phyloP scores from a whole-genome alignment of 805 yeast species.

The Starmerella stigmatis region DNA sequence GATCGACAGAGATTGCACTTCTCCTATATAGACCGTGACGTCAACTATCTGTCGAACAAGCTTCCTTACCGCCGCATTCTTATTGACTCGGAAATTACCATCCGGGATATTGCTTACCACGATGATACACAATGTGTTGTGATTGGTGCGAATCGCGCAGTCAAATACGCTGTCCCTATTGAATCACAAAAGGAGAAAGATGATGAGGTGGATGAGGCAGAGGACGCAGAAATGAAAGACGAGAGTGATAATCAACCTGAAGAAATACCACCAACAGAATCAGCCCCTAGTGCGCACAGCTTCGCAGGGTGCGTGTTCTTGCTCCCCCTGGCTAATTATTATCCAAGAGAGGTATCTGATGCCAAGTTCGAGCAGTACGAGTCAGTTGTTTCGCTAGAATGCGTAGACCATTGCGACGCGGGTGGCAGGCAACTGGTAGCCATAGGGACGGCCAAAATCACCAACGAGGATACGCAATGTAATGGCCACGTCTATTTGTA shows the following conservation, averaged over 20 bases:
- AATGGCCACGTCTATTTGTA: constrained; percentile 49
- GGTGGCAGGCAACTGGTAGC: constrained; percentile 52
- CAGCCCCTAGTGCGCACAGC: background rate
- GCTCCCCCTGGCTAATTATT: constrained; percentile 7
- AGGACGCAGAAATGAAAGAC: background rate
- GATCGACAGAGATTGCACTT: constrained; percentile 7
- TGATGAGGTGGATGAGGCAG: background rate
- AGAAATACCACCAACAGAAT: background rate
- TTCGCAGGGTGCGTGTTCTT: constrained; percentile 11
- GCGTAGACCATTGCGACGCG: constrained; percentile 10
- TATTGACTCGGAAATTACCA: background rate
- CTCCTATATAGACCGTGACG: background rate
- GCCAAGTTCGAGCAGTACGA: constrained; percentile 13
- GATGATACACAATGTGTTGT: background rate
- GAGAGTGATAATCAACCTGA: background rate
- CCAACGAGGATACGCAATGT: constrained; percentile 72
- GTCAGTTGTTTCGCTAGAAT: constrained; percentile 9
- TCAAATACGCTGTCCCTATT: background rate
- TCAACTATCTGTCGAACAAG: constrained; percentile 5
- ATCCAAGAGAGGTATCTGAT: background rate
- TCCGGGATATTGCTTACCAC: background rate
- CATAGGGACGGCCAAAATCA: constrained; percentile 64
- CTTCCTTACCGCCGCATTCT: constrained; percentile 9
- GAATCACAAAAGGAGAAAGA: background rate
- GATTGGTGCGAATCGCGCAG: constrained; percentile 1